Conservation (phyloP, 192 early-diverging fungal genomes). For the Backusella australiensis region DNA sequence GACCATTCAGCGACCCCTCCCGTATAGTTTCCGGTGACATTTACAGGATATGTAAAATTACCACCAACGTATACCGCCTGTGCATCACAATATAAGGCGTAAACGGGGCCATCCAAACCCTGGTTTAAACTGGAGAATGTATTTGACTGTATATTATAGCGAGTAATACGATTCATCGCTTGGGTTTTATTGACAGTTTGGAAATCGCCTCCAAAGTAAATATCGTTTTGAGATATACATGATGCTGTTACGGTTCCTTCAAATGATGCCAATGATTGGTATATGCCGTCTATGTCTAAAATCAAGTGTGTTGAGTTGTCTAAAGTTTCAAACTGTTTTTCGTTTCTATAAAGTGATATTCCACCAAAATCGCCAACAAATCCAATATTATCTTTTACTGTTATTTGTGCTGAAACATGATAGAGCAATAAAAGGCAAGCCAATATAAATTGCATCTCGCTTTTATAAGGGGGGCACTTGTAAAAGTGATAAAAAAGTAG, state of each 20-base stretch:
- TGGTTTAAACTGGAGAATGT: conserved; percentile 6
- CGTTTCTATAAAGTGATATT: conserved; percentile 8
- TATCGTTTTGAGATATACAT: conserved; percentile 10
- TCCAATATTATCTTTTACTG: conserved; percentile 1
- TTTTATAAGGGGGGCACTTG: not conserved
- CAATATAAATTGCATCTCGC: not conserved
- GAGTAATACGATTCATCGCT: conserved; percentile 14
- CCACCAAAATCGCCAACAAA: conserved; percentile 15
- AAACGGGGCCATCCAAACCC: conserved; percentile 34
- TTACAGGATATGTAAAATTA: conserved; percentile 23
- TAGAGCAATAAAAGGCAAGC: not conserved
- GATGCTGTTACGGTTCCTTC: conserved; percentile 12
- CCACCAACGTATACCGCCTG: conserved; percentile 32
- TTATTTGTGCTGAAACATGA: not conserved
- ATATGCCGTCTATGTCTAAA: not conserved
- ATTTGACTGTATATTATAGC: conserved; percentile 12
- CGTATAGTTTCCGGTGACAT: not conserved
- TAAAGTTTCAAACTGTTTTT: conserved; percentile 5
- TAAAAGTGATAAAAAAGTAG: not conserved
- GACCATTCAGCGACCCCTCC: conserved; percentile 30
- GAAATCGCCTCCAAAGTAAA: conserved; percentile 35
- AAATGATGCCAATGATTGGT: not conserved
- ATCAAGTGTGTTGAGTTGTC: not conserved
- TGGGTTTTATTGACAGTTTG: conserved; percentile 9
- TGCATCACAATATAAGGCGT: conserved; percentile 30